phyloP scores from a whole-genome alignment of 495 filamentous ascomycete genomes.

The Aspergillus avenaceus region DNA sequence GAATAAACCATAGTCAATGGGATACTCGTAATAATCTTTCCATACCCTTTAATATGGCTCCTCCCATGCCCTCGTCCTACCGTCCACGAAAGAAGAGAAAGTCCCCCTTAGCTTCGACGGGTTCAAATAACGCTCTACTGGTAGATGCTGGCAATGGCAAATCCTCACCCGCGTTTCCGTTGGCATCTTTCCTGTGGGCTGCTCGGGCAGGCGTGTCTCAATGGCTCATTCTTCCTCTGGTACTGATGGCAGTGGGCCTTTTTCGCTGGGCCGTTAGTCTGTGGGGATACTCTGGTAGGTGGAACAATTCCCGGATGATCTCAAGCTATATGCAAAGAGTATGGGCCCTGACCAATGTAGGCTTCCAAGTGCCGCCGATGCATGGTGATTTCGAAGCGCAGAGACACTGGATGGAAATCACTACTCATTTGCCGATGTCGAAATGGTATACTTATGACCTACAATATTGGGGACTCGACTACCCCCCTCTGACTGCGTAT shows the following conservation, averaged over 20 bases:
- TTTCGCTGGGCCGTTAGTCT: slow-evolving; percentile 89
- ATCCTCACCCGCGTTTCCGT: slow-evolving; percentile 65
- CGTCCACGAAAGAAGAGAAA: slow-evolving; percentile 60
- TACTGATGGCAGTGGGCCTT: slow-evolving; percentile 84
- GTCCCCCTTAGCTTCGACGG: slow-evolving; percentile 37
- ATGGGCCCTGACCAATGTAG: slow-evolving; percentile 49
- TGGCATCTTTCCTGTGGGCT: slow-evolving; percentile 90
- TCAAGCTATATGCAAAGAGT: too few species aligned
- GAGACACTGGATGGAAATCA: slow-evolving; percentile 98
- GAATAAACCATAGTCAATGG: slow-evolving; percentile 23
- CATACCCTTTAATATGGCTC: slow-evolving; percentile 25
- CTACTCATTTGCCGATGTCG: slow-evolving; percentile 77
- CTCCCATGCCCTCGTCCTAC: slow-evolving; percentile 40
- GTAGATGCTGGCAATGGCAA: slow-evolving; percentile 35
- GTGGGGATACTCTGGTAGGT: slow-evolving; percentile 88
- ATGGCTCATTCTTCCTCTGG: slow-evolving; percentile 87
- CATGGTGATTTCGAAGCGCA: slow-evolving; percentile 97
- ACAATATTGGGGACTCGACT: slow-evolving; percentile 96
- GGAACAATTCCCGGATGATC: neutral
- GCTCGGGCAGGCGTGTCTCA: slow-evolving; percentile 77
- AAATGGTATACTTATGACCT: slow-evolving; percentile 98
- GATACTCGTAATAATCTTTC: slow-evolving; percentile 6
- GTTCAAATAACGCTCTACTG: slow-evolving; percentile 49
- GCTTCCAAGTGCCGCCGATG: slow-evolving; percentile 79
- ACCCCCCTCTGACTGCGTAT: slow-evolving; percentile 95